Base-by-base conservation (phyloP, 139 green algal genomes). In the Chlorella vulgaris region DNA sequence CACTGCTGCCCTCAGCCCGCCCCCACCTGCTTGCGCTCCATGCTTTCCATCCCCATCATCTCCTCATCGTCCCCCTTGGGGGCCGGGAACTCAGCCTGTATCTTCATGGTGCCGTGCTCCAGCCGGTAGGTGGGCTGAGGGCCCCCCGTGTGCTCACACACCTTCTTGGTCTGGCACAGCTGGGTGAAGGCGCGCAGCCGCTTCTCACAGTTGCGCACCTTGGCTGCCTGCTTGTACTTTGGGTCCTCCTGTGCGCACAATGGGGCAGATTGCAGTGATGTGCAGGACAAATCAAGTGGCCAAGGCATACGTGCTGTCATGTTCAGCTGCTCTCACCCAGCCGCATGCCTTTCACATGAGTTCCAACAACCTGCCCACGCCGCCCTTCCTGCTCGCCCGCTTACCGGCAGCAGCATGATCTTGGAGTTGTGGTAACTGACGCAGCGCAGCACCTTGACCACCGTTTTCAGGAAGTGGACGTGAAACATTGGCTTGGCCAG, bases 401-500 rank as follows among this genome's bases (percentile, higher is more conserved):
- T 78, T 84, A 96, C 92, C 93, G 92, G 91, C 79, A 96, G 86
- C 1, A 98, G 55, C 62, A 98, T 83, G 19, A 99, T 83, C 83
- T 93, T 93, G 36, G 91, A 97, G 68, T 87, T 97, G 87, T 96
- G 92, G 86, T 94, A 97, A 77, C 91, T 94, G 38, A 99, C 96
- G 85, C 96, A 99, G 33, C 97, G 92, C 71, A 99, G 86, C 53
- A 98, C 91, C 0, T 91, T 93, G 24, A 99, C 84, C 7, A 99
- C 93, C 0, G 91, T 97, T 71, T 96, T 96, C 33, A 99, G 91
- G 89, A 99, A 99, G 63, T 96, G 94, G 43, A 94, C 89, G 84
- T 99, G 97, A 81, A 94, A 99, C 85, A 99, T 93, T 10, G 97
- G 96, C 83, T 97, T 93, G 28, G 95, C 95, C 38, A 99, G 91